Conservation (phyloP, 352 stramenopile genomes). For the Pythium dissotocum region DNA sequence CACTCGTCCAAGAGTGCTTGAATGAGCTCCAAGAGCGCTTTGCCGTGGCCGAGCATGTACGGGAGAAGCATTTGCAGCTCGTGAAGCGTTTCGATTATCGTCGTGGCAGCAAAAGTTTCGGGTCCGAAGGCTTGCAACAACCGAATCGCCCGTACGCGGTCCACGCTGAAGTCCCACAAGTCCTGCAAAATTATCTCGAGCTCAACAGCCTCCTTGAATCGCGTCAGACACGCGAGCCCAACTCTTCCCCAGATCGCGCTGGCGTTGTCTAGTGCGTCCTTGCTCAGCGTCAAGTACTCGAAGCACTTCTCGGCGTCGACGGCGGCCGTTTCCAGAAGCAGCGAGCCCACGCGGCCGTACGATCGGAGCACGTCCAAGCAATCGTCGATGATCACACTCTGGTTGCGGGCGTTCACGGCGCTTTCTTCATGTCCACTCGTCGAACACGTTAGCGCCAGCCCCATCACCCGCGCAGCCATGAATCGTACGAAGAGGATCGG, state of each 20-base stretch:
- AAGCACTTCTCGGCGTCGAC: constrained; percentile 50
- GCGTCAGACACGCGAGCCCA: constrained; percentile 63
- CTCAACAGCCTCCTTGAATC: constrained; percentile 62
- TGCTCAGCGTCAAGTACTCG: constrained; percentile 55
- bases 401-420: constrained; percentile 11
- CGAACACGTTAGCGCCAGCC: constrained; percentile 42
- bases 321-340: constrained; percentile 57
- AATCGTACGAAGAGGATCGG: constrained; percentile 47
- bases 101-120: constrained; percentile 4
- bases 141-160: constrained; percentile 56
- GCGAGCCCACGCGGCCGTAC: constrained; percentile 63
- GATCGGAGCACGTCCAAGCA: constrained; percentile 76
- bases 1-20: constrained; percentile 54
- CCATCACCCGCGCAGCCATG: constrained; percentile 67
- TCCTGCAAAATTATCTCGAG: constrained; percentile 77
- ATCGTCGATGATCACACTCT: constrained; percentile 40
- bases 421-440: constrained; percentile 1
- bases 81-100: constrained; percentile 52
- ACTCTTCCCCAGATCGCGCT: constrained; percentile 64
- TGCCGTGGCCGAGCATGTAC: constrained; percentile 52
- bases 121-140: constrained; percentile 26
- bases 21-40: constrained; percentile 49
- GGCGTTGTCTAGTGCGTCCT: constrained; percentile 49
- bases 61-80: constrained; percentile 76
- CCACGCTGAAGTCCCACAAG: constrained; percentile 78